phyloP scores from a whole-genome alignment of 2,329 filamentous ascomycete species.

The Pezicula rhizophila region DNA sequence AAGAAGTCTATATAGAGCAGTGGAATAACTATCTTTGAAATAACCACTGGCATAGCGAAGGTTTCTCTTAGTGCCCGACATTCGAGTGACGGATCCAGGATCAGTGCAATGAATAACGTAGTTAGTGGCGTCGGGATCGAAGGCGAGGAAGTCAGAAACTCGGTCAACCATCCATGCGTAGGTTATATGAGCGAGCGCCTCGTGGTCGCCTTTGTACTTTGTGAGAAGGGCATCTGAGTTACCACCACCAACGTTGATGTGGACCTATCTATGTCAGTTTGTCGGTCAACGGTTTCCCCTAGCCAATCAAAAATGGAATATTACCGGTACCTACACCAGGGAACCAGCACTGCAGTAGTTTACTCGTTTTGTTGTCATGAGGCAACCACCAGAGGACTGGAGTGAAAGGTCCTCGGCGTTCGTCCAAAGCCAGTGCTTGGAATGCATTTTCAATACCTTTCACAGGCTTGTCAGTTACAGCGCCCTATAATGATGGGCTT shows the following conservation, averaged over 20 bases:
- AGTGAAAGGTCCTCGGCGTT: slow-evolving; percentile 30
- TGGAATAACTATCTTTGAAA: not conserved
- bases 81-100: not conserved
- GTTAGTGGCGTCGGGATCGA: not conserved
- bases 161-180: slow-evolving; percentile 1
- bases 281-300: not conserved
- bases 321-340: slow-evolving; percentile 25
- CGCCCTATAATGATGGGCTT: not conserved
- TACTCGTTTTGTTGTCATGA: slow-evolving; percentile 12
- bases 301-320: not conserved
- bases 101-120: not conserved
- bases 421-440: slow-evolving; percentile 40
- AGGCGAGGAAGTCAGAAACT: not conserved
- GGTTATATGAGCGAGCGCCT: not conserved
- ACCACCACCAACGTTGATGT: not conserved
- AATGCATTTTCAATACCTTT: slow-evolving; percentile 37
- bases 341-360: slow-evolving; percentile 36
- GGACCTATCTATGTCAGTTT: no score
- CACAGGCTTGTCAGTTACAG: not conserved
- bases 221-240: not conserved
- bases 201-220: not conserved
- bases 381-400: slow-evolving; percentile 28
- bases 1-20: not conserved
- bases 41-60: not conserved
- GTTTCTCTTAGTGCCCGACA: not conserved